Conservation (phyloP, 495 filamentous ascomycete genomes). For the Annulohypoxylon bovei region DNA sequence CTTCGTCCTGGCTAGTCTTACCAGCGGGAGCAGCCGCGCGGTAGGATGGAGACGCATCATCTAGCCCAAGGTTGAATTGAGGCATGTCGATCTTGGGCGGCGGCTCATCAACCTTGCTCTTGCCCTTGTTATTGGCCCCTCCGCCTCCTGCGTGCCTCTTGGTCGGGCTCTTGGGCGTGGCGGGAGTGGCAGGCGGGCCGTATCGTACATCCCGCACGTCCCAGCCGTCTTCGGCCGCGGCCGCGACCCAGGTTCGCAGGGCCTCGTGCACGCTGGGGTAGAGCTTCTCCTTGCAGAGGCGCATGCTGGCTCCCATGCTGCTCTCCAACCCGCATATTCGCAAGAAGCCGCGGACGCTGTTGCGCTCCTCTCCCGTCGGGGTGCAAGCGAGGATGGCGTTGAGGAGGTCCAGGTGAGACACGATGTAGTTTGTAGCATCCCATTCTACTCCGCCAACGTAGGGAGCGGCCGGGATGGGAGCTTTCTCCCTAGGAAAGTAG, state of each 20-base stretch:
- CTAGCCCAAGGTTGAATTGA: conserved; percentile 58
- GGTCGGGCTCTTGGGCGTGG: conserved; percentile 57
- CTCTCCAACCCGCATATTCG: conserved; percentile 91
- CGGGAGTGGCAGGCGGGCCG: conserved; percentile 66
- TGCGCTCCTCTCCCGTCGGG: conserved; percentile 76
- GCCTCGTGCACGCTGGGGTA: conserved; percentile 91
- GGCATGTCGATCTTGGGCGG: conserved; percentile 68
- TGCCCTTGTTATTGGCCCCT: conserved; percentile 45
- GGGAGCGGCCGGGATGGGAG: conserved; percentile 92
- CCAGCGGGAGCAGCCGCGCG: conserved; percentile 27
- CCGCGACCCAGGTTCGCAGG: conserved; percentile 88
- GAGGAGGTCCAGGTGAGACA: conserved; percentile 88
- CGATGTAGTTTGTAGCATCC: conserved; percentile 97
- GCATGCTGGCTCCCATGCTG: conserved; percentile 80
- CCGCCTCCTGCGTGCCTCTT: conserved; percentile 52
- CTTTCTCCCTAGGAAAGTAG: conserved; percentile 87
- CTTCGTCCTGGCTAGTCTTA: conserved; percentile 42
- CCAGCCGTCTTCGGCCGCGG: conserved; percentile 89
- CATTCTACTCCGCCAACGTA: conserved; percentile 99
- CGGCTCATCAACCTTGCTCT: conserved; percentile 45
- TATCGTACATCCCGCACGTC: conserved; percentile 77
- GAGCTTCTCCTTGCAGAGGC: conserved; percentile 97
- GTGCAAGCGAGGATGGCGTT: conserved; percentile 91
- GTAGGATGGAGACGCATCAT: conserved; percentile 14
- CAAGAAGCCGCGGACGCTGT: conserved; percentile 78